Conservation (phyloP, 352 stramenopile genomes). For the Blastocystis sp. region DNA sequence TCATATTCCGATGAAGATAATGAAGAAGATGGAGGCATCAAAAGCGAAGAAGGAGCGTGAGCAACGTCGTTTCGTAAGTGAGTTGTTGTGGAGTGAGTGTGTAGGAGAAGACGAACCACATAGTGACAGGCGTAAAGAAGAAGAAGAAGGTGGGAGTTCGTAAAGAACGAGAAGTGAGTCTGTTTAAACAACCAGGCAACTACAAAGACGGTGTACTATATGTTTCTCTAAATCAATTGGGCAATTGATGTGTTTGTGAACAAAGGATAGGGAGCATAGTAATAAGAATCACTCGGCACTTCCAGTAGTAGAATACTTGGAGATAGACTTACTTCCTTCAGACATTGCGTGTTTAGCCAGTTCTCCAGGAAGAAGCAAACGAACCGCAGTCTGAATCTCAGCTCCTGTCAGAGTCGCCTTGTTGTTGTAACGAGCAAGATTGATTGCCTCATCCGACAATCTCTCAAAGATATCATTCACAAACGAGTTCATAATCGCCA, state of each 20-base stretch:
- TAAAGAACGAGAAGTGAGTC: neutral
- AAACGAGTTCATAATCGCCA: conserved; percentile 83
- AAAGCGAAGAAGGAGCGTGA: neutral
- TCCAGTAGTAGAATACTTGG: conserved; percentile 63
- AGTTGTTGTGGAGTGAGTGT: neutral
- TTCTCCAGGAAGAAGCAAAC: conserved; percentile 88
- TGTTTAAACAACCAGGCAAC: neutral
- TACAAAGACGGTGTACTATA: conserved; percentile 30
- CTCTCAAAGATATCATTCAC: conserved; percentile 99
- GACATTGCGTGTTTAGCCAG: conserved; percentile 88
- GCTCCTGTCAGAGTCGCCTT: conserved; percentile 91
- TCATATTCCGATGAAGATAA: neutral
- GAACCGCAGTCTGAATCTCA: conserved; percentile 94
- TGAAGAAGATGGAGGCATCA: neutral
- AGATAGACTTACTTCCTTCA: conserved; percentile 86
- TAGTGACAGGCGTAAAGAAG: conserved; percentile 2
- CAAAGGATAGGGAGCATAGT: neutral
- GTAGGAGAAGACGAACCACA: conserved; percentile 8
- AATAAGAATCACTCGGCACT: conserved; percentile 56
- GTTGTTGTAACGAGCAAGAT: conserved; percentile 95
- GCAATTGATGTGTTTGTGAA: neutral
- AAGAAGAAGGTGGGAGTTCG: neutral
- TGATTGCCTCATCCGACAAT: conserved; percentile 90
- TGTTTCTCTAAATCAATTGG: conserved; percentile 10
- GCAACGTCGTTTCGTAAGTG: neutral